Conservation (phyloP, 257 asterid species). For the Scutellaria baicalensis region DNA sequence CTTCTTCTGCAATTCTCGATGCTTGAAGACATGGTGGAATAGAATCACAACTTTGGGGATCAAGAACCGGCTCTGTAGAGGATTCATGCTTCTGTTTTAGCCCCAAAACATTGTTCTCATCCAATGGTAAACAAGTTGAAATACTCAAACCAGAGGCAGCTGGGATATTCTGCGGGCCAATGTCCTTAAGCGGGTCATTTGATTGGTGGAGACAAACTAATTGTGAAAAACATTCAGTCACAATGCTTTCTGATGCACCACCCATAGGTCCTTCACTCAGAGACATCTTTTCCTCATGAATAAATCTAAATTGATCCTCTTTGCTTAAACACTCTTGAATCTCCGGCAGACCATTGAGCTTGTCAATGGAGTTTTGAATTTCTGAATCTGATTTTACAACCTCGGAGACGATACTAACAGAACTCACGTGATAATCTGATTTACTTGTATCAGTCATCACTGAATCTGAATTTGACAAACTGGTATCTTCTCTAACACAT, state of each 20-base stretch:
- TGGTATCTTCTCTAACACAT: slow-evolving; percentile 18
- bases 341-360: slow-evolving; percentile 2
- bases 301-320: slow-evolving; percentile 14
- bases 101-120: neutral
- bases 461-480: slow-evolving; percentile 15
- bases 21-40: slow-evolving; percentile 13
- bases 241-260: slow-evolving; percentile 21
- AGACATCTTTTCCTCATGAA: slow-evolving; percentile 18
- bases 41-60: neutral
- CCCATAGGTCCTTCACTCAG: slow-evolving; percentile 14
- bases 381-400: slow-evolving; percentile 16
- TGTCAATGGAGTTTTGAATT: slow-evolving; percentile 18
- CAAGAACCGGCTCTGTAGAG: slow-evolving; percentile 12
- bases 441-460: slow-evolving; percentile 9
- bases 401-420: slow-evolving; percentile 18
- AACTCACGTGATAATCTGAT: slow-evolving; percentile 15
- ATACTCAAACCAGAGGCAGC: slow-evolving; percentile 21
- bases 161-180: slow-evolving; percentile 18
- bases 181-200: slow-evolving; percentile 22
- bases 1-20: slow-evolving; percentile 41
- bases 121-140: slow-evolving; percentile 21
- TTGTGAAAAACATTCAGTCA: slow-evolving; percentile 28
- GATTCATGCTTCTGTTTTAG: slow-evolving; percentile 16
- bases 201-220: slow-evolving; percentile 23
- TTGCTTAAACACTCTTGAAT: neutral